Conservation (phyloP, 148 eudicot genomes). For the Rhododendron simsii region DNA sequence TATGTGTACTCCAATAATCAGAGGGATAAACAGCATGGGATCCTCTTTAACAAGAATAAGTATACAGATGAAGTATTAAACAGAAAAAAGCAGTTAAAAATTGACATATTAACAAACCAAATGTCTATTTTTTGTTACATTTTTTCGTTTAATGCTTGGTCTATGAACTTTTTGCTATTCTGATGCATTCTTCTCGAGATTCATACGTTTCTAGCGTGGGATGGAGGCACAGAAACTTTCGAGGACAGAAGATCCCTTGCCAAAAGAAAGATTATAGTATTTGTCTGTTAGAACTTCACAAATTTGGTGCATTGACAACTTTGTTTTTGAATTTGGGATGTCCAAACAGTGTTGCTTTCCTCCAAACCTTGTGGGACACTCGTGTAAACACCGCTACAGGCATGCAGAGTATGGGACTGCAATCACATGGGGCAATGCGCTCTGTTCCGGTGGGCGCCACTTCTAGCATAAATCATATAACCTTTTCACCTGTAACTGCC, state of each 20-base stretch:
- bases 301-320: background rate
- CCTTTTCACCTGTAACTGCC: slow-evolving; percentile 85
- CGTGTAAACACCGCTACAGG: slow-evolving; percentile 61
- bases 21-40: background rate
- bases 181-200: background rate
- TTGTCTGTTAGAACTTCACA: background rate
- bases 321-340: background rate
- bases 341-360: slow-evolving; percentile 82
- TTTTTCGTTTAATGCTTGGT: background rate
- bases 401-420: slow-evolving; percentile 68
- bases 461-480: slow-evolving; percentile 86
- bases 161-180: background rate
- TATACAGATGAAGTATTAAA: background rate
- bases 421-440: slow-evolving; percentile 83
- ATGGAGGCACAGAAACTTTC: background rate
- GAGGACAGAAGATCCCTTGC: background rate
- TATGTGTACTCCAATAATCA: background rate
- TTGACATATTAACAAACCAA: background rate
- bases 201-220: background rate
- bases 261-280: background rate
- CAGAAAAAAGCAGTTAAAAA: background rate
- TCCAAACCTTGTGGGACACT: slow-evolving; percentile 51
- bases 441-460: slow-evolving; percentile 42
- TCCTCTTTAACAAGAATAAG: background rate
- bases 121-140: background rate